Base-by-base conservation (phyloP, 257 asterid species). In the Plantago ovata region DNA sequence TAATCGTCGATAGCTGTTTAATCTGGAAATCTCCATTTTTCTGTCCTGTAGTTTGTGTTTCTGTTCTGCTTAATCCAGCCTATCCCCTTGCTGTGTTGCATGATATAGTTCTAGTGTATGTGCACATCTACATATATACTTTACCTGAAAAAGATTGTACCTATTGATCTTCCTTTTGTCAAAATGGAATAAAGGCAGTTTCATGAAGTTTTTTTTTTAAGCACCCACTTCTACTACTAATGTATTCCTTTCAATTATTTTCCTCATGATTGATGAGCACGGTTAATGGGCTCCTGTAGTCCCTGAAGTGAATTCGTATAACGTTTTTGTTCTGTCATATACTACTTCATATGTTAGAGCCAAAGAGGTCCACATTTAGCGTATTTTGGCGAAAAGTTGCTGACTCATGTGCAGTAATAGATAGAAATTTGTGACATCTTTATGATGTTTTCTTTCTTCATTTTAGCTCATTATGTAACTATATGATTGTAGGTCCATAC, bases 401-500 rank as follows among this genome's bases (percentile, higher is more conserved):
- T 47, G 55, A 16, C 21, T 7, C 15, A 32, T 21, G 36, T 9
- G 55, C 55, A 45, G 36, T 28, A 2, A 45, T 45, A 49, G 15
- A 49, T 49, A 20, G 13, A 49, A 58, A 13, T 18, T 7, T 43
- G 15, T 8, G n/a, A 28, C 7, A 45, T n/a, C 22, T 14, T 45
- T 10, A 21, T 13, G 22, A 16, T 43, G n/a, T 3, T 16, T 43
- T 43, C 18, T 43, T 43, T 43, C 9, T 13, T 3, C 48, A 43
- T 10, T 43, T 16, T 43, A 7, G 7, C 15, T 45, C 21, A 45
- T 8, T 28, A 28, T 28, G 7, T 28, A 28, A 8, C 36, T 28
- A 28, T 8, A 28, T 28, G 36, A 3, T 41, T 53, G 55, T 70
- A 92, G 98, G 84, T 88, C 95, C 24, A 92, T 92, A 68, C 98